Base-by-base conservation (phyloP, 176 grass and related monocot species). In the Miscanthus lutarioriparius region DNA sequence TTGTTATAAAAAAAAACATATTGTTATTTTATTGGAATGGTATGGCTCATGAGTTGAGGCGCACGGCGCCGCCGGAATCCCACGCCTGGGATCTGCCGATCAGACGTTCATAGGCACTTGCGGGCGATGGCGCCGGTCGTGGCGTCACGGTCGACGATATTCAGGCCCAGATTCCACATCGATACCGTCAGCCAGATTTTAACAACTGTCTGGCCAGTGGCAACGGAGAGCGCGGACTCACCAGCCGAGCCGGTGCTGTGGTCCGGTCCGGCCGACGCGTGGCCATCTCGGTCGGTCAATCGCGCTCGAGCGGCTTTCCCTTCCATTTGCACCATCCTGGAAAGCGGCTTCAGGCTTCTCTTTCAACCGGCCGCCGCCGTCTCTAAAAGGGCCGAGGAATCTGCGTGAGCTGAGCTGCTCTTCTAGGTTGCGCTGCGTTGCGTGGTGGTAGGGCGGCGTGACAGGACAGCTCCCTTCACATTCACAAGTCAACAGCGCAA, bases 381-480 rank as follows among this genome's bases (percentile, higher is more conserved):
- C 53, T 58, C 20, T 54, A 54, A 11, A 14, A 51, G 39, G 23
- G 19, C 43, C 22, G 36, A 73, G 59, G 74, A 90, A 83, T 83
- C 67, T 83, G 39, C 68, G 22, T 30, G 69, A 27, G 26, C 62
- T 11, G 54, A 37, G 65, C 79, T 54, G 45, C 79, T 36, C 66
- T 16, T 25, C 64, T 32, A 22, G 15, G 7, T 44, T 19, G 51
- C 53, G 87, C 27, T 37, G 40, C 33, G 68, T 83, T 30, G 56
- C 58, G 81, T 73, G 81, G 68, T 43, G 74, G 36, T 37, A 82
- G 84, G 74, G 79, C 61, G 64, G 71, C 33, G 71, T 53, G 48
- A 72, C 45, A 14, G 47, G 47, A 49, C 47, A 49, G 15, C 47
- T 1, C 47, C 47, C 47, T 49, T 49, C 47, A 48, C 43, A 37